A percentile compares a stretch with the other conserved stretches of the same genome.
Conservation (phyloP, 2,329 filamentous ascomycete species). For the Verticillium longisporum region DNA sequence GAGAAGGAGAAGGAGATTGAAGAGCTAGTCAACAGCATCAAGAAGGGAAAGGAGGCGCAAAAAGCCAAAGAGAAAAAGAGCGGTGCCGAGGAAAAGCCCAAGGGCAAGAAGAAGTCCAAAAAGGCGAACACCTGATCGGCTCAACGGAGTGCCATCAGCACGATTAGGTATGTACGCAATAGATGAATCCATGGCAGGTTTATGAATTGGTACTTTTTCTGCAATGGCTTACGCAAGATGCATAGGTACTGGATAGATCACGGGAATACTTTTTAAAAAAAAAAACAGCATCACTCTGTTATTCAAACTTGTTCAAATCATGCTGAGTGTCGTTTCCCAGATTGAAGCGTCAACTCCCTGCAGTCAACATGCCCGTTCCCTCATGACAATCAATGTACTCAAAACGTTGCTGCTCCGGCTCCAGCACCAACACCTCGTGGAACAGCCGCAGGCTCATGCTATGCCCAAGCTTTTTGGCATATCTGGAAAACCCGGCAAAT, state of each 20-base stretch:
- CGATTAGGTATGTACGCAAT: no score
- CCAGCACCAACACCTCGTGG: slow-evolving; percentile 32
- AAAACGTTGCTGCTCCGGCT: slow-evolving; percentile 30
- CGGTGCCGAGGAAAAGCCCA: slow-evolving; percentile 14
- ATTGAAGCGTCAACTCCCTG: no score
- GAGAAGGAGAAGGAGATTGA: slow-evolving; percentile 26
- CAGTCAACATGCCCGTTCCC: slow-evolving; percentile 23
- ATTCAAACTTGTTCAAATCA: no score
- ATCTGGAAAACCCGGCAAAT: slow-evolving; percentile 30
- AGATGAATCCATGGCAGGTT: no score
- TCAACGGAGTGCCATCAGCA: no score
- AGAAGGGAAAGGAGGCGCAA: slow-evolving; percentile 29
- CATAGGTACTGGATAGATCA: no score
- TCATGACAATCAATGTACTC: slow-evolving; percentile 33
- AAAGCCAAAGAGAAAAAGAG: slow-evolving; percentile 21
- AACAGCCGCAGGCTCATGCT: slow-evolving; percentile 27
- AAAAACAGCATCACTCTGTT: no score
- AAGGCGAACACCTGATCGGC: slow-evolving; percentile 16
- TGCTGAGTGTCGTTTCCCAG: no score
- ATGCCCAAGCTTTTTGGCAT: slow-evolving; percentile 27
- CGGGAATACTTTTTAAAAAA: no score
- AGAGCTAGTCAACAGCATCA: slow-evolving; percentile 35
- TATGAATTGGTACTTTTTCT: no score
- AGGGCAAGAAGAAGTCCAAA: slow-evolving; percentile 21
- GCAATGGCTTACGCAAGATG: no score